Base-by-base conservation (phyloP, 306 rosid species). In the Luffa aegyptiaca region DNA sequence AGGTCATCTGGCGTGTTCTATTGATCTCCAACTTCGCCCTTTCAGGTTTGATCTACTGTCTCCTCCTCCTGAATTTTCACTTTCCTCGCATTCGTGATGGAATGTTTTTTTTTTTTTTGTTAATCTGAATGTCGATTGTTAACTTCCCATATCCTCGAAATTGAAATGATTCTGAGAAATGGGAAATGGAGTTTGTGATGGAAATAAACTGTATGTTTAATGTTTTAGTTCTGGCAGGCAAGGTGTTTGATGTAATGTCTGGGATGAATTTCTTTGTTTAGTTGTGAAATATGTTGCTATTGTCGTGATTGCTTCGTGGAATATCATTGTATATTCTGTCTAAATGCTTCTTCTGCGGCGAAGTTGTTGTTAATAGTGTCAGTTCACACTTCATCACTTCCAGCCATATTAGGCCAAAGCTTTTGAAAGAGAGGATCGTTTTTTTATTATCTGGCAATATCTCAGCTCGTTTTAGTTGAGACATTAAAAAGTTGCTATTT, bases 11-110 rank as follows among this genome's bases (percentile, higher is more conserved):
- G 98, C 96, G 98, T 72, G 77, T 84, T 76, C 88, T 90, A 65
- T 71, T 90, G 91, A 81, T 92, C 86, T 87, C 90, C 62, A 94
- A 94, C 83, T 84, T 94, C n/a, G 92, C 91, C 6, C 81, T 94
- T 65, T 97, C 90, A 90, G 98, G 98, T 94, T 36, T 10, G 78
- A 73, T 39, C 48, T 56, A 52, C 66, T 4, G 42, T 45, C 49
- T 46, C 20, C 48, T 21, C 36, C 31, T 68, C 8, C 13, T 17
- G 35, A 52, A 5, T 18, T 71, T 71, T 53, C 20, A 37, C 35
- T 75, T 75, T 35, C 44, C 64, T 75, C 75, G 75, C 33, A n/a
- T 68, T 41, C 35, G 20, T 16, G 73, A 18, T 39, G 49, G 33
- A 26, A 1, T 41, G 0, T 39, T 66, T 66, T 37, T 39, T 66